A percentile compares a stretch with the other conserved stretches of the same genome.
Evolutionary conservation across 2,329 filamentous ascomycete genomes (phyloP).

Genomic region (Tolypocladium paradoxum): DNA sequence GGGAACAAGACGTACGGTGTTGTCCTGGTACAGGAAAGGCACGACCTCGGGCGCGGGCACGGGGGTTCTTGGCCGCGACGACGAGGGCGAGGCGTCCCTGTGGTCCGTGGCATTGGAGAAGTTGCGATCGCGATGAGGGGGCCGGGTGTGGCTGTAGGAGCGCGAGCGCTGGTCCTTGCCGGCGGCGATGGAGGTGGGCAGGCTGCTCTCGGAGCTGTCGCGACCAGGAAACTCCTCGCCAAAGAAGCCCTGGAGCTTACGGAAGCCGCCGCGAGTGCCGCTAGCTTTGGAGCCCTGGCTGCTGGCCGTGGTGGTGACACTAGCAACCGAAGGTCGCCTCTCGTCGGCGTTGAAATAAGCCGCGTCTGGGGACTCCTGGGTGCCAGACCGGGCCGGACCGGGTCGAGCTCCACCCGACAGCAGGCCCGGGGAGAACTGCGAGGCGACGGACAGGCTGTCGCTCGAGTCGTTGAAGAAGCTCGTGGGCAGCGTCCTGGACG

Average conservation of each 20-base stretch:
- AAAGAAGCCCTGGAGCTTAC: conserved; percentile 85
- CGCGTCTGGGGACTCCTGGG: conserved; percentile 49
- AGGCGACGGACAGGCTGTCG: conserved; percentile 51
- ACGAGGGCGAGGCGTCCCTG: conserved; percentile 62
- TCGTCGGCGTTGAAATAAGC: conserved; percentile 54
- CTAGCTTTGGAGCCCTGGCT: conserved; percentile 73
- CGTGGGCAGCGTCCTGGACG: conserved; percentile 31
- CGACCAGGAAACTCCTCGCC: conserved; percentile 74
- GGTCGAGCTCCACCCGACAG: conserved; percentile 31
- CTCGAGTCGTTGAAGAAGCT: conserved; percentile 69
- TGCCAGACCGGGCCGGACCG: conserved; percentile 20
- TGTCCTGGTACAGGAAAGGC: conserved; percentile 90
- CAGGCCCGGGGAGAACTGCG: conserved; percentile 62
- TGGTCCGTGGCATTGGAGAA: conserved; percentile 68
- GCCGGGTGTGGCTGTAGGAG: conserved; percentile 48
- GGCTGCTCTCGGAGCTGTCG: conserved; percentile 63
- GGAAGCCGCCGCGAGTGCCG: conserved; percentile 58
- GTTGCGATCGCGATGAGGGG: conserved; percentile 60
- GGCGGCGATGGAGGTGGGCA: conserved; percentile 34
- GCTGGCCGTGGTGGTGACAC: conserved; percentile 66
- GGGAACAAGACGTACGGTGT: conserved; percentile 43
- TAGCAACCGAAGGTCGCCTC: conserved; percentile 77
- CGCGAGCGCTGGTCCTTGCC: conserved; percentile 52
- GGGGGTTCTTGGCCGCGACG: conserved; percentile 73
- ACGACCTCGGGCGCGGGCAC: conserved; percentile 86